Percentiles rank a stretch among this genome's conserved stretches.
phyloP scores from a whole-genome alignment of 2,329 filamentous ascomycete species.

The Leptographium galeiforme region DNA sequence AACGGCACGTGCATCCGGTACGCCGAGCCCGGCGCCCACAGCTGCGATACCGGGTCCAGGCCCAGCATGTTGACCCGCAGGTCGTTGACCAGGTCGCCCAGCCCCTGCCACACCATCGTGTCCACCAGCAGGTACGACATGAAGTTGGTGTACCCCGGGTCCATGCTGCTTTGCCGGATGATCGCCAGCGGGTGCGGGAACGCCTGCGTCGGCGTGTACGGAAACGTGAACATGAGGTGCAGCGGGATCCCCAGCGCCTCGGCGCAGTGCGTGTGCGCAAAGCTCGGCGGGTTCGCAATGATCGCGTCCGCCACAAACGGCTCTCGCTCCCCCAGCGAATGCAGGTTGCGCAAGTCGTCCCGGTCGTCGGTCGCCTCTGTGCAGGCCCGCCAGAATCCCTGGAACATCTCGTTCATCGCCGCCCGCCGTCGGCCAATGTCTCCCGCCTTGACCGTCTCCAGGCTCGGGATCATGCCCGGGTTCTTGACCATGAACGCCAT shows the following conservation, averaged over 20 bases:
- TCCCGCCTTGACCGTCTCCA: constrained; percentile 59
- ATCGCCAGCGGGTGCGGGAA: constrained; percentile 70
- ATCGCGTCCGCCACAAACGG: constrained; percentile 65
- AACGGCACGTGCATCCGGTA: constrained; percentile 63
- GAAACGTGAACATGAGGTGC: constrained; percentile 82
- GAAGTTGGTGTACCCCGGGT: constrained; percentile 63
- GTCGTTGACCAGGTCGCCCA: constrained; percentile 65
- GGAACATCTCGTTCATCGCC: constrained; percentile 70
- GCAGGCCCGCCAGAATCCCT: constrained; percentile 70
- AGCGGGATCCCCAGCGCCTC: constrained; percentile 65
- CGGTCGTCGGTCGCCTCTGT: constrained; percentile 61
- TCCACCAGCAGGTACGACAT: constrained; percentile 71
- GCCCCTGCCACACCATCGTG: constrained; percentile 83
- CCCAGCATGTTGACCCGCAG: constrained; percentile 57
- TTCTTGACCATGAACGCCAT: constrained; percentile 90
- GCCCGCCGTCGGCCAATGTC: constrained; percentile 55
- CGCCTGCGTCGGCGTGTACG: constrained; percentile 60
- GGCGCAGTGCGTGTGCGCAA: constrained; percentile 68
- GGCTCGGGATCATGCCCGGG: constrained; percentile 59
- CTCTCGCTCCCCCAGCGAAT: constrained; percentile 48
- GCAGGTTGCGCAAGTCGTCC: constrained; percentile 43
- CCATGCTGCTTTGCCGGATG: constrained; percentile 59
- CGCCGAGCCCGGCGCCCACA: constrained; percentile 64
- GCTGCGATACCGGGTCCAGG: constrained; percentile 59
- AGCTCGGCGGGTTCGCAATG: constrained; percentile 70